Evolutionary conservation across 768 basidiomycete genomes (phyloP).

Genomic region (Tylopilus felleus): DNA sequence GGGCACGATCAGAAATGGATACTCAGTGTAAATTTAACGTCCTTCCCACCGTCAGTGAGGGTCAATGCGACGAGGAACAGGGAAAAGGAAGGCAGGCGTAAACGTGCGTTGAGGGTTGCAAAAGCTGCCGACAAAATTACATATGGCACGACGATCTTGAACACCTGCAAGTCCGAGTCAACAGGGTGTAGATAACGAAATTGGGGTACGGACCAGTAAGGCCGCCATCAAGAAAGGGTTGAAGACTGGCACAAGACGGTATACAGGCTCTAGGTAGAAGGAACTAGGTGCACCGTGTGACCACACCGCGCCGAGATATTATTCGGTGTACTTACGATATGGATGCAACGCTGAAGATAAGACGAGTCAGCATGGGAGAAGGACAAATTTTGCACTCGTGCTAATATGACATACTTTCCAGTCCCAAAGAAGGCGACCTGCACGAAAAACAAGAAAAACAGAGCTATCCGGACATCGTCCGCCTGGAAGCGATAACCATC

Average conservation of each 20-base stretch:
- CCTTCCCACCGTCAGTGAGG: slow-evolving; percentile 32
- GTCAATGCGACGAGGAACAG: slow-evolving; percentile 75
- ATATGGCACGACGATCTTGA: slow-evolving; percentile 82
- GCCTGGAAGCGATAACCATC: slow-evolving; percentile 42
- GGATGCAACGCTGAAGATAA: slow-evolving; percentile 60
- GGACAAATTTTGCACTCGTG: background rate
- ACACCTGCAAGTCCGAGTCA: slow-evolving; percentile 45
- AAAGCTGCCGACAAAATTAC: slow-evolving; percentile 69
- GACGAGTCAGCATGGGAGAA: background rate
- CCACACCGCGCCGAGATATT: background rate
- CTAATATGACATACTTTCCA: slow-evolving; percentile 58
- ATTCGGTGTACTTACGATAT: slow-evolving; percentile 56
- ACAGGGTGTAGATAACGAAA: background rate
- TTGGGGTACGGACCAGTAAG: slow-evolving; percentile 48
- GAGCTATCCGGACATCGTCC: slow-evolving; percentile 68
- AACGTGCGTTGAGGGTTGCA: slow-evolving; percentile 61
- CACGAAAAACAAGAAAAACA: slow-evolving; percentile 84
- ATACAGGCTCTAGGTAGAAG: slow-evolving; percentile 86
- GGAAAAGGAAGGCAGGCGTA: slow-evolving; percentile 74
- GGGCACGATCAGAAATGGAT: background rate
- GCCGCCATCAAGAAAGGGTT: slow-evolving; percentile 80
- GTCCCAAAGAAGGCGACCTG: slow-evolving; percentile 86
- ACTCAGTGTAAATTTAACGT: background rate
- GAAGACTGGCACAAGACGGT: slow-evolving; percentile 82
- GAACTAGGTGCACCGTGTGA: slow-evolving; percentile 40